These are phyloP conservation scores for Daldinia concentrica DNA, from an alignment of 495 filamentous ascomycete species.

Conservation along the genomic window DNA sequence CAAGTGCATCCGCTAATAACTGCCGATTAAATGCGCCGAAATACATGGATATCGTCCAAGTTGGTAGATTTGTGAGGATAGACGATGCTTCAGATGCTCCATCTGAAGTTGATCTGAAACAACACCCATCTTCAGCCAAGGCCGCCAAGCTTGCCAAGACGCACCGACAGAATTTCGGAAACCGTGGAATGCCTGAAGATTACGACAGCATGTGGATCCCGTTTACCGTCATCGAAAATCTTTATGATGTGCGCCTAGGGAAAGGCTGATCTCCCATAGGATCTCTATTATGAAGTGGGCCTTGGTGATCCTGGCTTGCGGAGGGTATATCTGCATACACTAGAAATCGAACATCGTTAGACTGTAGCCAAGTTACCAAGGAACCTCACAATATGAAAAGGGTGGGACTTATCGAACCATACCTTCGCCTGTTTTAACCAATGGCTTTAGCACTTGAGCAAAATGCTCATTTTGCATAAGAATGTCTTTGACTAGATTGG, in stretches of 20 bases:
- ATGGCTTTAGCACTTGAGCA: not conserved
- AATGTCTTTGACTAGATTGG: conserved; percentile 4
- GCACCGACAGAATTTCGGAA: conserved; percentile 18
- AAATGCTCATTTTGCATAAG: conserved; percentile 2
- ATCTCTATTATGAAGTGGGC: conserved; percentile 7
- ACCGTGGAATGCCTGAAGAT: conserved; percentile 15
- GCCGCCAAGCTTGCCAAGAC: conserved; percentile 31
- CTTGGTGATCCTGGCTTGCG: conserved; percentile 3
- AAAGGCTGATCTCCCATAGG: conserved; percentile 30
- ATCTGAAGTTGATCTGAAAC: conserved; percentile 39
- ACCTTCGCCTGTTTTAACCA: not conserved
- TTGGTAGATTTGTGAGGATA: not conserved
- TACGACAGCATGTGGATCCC: conserved; percentile 33
- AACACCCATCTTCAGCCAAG: conserved; percentile 22
- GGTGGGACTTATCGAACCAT: conserved; percentile 33
- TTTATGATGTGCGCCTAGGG: conserved; percentile 36
- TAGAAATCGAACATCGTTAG: not conserved
- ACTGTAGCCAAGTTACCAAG: conserved; percentile 26
- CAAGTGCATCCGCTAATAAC: not conserved
- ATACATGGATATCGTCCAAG: not conserved
- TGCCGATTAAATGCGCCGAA: conserved; percentile 9
- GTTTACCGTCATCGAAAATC: conserved; percentile 10
- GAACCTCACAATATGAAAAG: conserved; percentile 30
- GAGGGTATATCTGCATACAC: not conserved
- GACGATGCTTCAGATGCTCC: conserved; percentile 31